These are phyloP conservation scores for Irpex lacteus DNA, from an alignment of 1,284 basidiomycete species.

Conservation along the genomic window DNA sequence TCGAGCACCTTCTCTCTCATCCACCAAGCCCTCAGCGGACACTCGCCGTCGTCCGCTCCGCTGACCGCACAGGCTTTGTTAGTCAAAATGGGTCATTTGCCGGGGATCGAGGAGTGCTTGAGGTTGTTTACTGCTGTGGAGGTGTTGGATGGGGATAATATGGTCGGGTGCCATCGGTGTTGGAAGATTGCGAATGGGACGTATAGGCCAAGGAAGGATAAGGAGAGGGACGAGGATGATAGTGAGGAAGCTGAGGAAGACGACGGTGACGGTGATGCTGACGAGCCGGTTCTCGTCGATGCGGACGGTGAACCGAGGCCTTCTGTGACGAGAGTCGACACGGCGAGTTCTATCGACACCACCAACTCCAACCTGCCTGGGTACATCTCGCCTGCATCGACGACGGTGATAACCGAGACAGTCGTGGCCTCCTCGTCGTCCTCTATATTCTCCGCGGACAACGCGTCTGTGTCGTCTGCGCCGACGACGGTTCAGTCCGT, in stretches of 20 bases:
- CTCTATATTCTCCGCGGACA: conserved; percentile 21
- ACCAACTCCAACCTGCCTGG: conserved; percentile 6
- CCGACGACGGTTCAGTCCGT: conserved; percentile 26
- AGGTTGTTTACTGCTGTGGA: conserved; percentile 89
- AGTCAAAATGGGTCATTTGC: conserved; percentile 49
- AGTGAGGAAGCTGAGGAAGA: conserved; percentile 26
- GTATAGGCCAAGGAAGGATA: conserved; percentile 36
- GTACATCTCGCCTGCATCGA: conserved; percentile 29
- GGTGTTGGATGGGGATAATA: conserved; percentile 89
- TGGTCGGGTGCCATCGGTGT: conserved; percentile 89
- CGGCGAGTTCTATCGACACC: background rate
- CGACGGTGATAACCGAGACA: conserved; percentile 24
- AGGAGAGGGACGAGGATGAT: conserved; percentile 30
- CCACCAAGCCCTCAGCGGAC: conserved; percentile 25
- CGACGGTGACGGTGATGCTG: conserved; percentile 17
- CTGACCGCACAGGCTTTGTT: conserved; percentile 37
- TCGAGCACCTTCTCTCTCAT: conserved; percentile 45
- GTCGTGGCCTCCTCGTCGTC: conserved; percentile 18
- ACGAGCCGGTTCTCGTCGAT: conserved; percentile 1
- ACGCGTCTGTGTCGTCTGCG: conserved; percentile 25
- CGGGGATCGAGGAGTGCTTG: conserved; percentile 72
- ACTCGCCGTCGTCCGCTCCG: conserved; percentile 18
- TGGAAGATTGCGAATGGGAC: conserved; percentile 83
- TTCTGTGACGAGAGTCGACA: background rate
- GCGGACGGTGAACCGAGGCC: background rate